phyloP scores from a whole-genome alignment of 2,329 filamentous ascomycete species.

The Calonectria pseudoreteaudii region DNA sequence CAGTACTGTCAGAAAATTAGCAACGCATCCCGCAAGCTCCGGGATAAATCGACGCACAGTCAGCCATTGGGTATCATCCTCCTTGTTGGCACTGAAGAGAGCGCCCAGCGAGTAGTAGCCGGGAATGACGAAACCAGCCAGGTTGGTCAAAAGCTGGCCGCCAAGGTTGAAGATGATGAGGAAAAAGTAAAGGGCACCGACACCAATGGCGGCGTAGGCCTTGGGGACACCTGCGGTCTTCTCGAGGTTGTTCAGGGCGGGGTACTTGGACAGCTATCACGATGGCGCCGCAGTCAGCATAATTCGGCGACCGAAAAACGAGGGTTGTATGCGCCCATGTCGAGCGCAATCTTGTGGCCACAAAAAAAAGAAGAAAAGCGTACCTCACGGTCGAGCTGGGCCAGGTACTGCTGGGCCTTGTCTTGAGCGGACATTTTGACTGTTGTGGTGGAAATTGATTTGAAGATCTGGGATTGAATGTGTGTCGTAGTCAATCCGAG shows the following conservation, averaged over 20 bases:
- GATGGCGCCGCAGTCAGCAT: constrained; percentile 42
- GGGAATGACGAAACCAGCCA: constrained; percentile 85
- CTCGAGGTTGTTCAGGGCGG: constrained; percentile 85
- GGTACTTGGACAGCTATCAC: constrained; percentile 84
- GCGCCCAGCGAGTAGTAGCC: constrained; percentile 87
- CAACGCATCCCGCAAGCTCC: constrained; percentile 18
- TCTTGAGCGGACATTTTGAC: constrained; percentile 77
- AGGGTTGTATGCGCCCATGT: constrained; percentile 22
- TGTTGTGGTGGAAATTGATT: constrained; percentile 23
- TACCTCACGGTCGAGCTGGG: constrained; percentile 87
- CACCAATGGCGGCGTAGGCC: constrained; percentile 83
- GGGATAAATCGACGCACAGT: constrained; percentile 64
- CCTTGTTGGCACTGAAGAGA: constrained; percentile 77
- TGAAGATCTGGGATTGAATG: constrained; percentile 33
- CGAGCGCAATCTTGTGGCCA: constrained; percentile 18
- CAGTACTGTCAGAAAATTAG: constrained; percentile 75
- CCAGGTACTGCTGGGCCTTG: constrained; percentile 80
- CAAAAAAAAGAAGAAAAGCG: constrained; percentile 44
- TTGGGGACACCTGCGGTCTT: constrained; percentile 86
- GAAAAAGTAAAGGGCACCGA: constrained; percentile 86
- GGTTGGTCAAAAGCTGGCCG: constrained; percentile 87
- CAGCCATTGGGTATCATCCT: constrained; percentile 86
- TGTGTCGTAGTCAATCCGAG: constrained; percentile 16
- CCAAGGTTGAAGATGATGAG: constrained; percentile 94
- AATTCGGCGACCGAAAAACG: neutral